Evolutionary conservation across 1,284 basidiomycete species (phyloP), one percentile per base, ranked within the genome.

Genomic region (Trichosporon sp.): DNA sequence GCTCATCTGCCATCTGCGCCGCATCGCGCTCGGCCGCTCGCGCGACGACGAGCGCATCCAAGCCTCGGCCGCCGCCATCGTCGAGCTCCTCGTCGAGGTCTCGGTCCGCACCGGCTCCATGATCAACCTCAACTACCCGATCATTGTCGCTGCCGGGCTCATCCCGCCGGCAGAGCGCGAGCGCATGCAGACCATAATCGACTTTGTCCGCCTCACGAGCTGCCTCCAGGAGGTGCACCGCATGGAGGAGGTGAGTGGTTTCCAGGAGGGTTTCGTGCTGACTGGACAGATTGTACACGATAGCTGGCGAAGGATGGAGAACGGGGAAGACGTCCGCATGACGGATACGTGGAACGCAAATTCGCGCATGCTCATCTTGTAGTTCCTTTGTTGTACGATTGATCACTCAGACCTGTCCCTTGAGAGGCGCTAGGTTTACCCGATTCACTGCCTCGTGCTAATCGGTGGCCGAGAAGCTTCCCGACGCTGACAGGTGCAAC

Each of bases 71-170:
- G 35, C 63, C 1, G 70, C 70, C 0, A 62, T 69, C 23, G 67
- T 71, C 53, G 70, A 71, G 44, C 64, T 71, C 11, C 62, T 71
- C 6, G 65, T 64, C 23, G 70, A 71, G 44, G 70, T 71, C 3
- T 62, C 70, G 2, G 29, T 71, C n/a, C 67, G 63, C 12, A 68
- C 67, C 0, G 70, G 70, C 4, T 68, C 67, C 12, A 71, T 71
- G 70, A 38, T 69, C 58, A 71, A 71, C 56, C 64, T 71, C 25
- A 67, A 35, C 44, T 71, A 71, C 21, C 70, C 70, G 6, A 68
- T 71, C 65, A 53, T 71, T 0, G 62, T 71, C 2, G 67, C 38
- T 2, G 65, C 67, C 0, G 65, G 44, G 3, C 65, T 69, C 12
- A 44, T 66, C 8, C 56, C 62, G 7, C 53, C 42, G 27, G 67